Base-by-base conservation (phyloP, 306 rosid species). In the Lablab purpureus region DNA sequence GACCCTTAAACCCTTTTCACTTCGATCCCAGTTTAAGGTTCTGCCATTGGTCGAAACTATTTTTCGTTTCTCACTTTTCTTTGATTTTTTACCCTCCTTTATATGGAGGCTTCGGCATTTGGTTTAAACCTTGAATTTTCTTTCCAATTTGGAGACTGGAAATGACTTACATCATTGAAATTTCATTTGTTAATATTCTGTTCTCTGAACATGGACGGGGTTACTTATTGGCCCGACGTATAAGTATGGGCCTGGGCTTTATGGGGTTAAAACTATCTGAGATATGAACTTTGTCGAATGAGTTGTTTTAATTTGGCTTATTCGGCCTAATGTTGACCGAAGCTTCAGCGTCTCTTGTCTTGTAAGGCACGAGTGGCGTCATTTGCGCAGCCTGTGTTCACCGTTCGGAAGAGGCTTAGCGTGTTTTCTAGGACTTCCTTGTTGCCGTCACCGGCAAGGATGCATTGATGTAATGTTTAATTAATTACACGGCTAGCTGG, bases 311-410 rank as follows among this genome's bases (percentile, higher is more conserved):
- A 66, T 65, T 37, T 19, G 49, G 71, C 37, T 56, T 25, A 73
- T 72, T 63, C 17, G 80, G 82, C 78, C 49, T 51, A 17, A 37
- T 54, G 37, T 85, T 82, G 88, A 85, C 88, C 43, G 46, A 76
- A n/a, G 18, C 10, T 21, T 25, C 17, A 7, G 46, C 17, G 13
- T 73, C 18, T 62, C 22, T 49, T 78, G 83, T 78, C 75, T 68
- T 81, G 67, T 64, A 78, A 55, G 74, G 80, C 60, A 77, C 34
- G 66, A 45, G 54, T 37, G 28, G 83, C 84, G 88, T 54, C 75
- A 81, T 68, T 78, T 69, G 76, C 84, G 83, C 86, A 71, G 83
- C 76, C 64, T 19, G 47, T 63, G 60, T 73, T 75, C 52, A 70
- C 43, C 45, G 50, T 79, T 78, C 7, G 22, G 45, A 54, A 58